A percentile compares a stretch with the other conserved stretches of the same genome.
These are phyloP conservation scores for Sporothrix luriei DNA, from an alignment of 2,329 filamentous ascomycete species.

Conservation along the genomic window DNA sequence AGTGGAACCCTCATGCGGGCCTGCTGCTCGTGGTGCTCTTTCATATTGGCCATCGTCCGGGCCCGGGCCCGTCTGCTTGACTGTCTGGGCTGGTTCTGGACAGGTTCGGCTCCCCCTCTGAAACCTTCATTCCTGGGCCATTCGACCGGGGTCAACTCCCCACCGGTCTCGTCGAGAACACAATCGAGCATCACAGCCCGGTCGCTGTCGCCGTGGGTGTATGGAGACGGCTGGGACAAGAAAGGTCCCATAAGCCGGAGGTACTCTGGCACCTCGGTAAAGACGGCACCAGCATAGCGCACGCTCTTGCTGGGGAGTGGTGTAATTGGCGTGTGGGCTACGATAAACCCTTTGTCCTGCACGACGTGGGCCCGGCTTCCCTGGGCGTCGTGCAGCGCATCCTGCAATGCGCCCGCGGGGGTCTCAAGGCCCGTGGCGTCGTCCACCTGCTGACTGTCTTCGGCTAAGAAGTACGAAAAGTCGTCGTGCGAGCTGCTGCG, in stretches of 20 bases:
- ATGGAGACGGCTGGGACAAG: constrained; percentile 13
- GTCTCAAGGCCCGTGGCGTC: not conserved
- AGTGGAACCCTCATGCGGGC: constrained; percentile 34
- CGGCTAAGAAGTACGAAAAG: not conserved
- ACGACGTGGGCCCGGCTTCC: too few species aligned
- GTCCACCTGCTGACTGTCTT: too few species aligned
- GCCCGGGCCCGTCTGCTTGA: not conserved
- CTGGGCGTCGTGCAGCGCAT: not conserved
- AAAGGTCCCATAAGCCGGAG: constrained; percentile 30
- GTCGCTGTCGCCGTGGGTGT: too few species aligned
- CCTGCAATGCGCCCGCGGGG: not conserved
- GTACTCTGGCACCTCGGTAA: constrained; percentile 32
- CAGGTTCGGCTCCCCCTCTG: not conserved
- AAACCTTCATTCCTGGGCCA: not conserved
- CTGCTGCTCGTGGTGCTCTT: constrained; percentile 2
- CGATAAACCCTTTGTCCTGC: too few species aligned
- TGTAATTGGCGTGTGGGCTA: not conserved
- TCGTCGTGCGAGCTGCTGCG: constrained; percentile 21
- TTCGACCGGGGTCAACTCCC: not conserved
- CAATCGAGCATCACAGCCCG: constrained; percentile 23
- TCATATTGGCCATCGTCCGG: not conserved
- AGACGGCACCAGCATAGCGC: constrained; percentile 31
- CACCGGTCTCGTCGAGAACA: not conserved
- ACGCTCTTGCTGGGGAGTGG: not conserved
- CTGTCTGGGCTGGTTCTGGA: not conserved